These are phyloP conservation scores for Orbilia blumenaviensis DNA, from an alignment of 2,329 filamentous ascomycete species.

Conservation along the genomic window DNA sequence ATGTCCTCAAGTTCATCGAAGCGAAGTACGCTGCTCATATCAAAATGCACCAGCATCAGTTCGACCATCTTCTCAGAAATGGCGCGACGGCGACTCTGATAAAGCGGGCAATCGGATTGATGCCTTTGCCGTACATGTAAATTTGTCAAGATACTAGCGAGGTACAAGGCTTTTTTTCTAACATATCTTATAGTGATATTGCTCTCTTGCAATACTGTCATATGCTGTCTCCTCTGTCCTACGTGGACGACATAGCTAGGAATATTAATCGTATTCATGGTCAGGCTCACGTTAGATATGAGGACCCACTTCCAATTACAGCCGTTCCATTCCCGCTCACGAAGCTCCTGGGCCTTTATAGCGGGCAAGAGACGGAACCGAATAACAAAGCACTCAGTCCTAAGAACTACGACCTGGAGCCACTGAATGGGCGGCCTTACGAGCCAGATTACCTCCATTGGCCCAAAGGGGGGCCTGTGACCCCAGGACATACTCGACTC, in stretches of 20 bases:
- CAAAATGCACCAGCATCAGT: slow-evolving; percentile 27
- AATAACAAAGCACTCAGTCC: background rate
- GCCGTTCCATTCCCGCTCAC: slow-evolving; percentile 22
- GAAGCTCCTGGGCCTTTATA: background rate
- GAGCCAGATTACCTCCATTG: slow-evolving; percentile 38
- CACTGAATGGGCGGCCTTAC: slow-evolving; percentile 12
- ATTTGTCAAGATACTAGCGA: background rate
- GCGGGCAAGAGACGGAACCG: background rate
- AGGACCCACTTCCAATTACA: slow-evolving; percentile 11
- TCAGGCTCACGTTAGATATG: slow-evolving; percentile 11
- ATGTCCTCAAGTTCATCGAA: slow-evolving; percentile 39
- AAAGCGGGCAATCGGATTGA: slow-evolving; percentile 16
- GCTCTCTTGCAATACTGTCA: slow-evolving; percentile 44
- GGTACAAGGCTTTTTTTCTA: background rate
- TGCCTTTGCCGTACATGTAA: slow-evolving; percentile 44
- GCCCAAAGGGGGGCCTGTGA: slow-evolving; percentile 26
- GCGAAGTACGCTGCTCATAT: slow-evolving; percentile 43
- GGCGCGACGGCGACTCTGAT: background rate
- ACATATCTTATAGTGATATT: slow-evolving; percentile 25
- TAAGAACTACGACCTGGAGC: slow-evolving; percentile 27
- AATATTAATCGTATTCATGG: slow-evolving; percentile 35
- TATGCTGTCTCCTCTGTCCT: slow-evolving; percentile 31
- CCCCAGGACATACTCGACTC: slow-evolving; percentile 1
- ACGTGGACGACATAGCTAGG: slow-evolving; percentile 29
- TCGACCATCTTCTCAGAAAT: slow-evolving; percentile 35